Evolutionary conservation across 2,329 filamentous ascomycete species (phyloP).

Genomic region (Colletotrichum echinochloae): DNA sequence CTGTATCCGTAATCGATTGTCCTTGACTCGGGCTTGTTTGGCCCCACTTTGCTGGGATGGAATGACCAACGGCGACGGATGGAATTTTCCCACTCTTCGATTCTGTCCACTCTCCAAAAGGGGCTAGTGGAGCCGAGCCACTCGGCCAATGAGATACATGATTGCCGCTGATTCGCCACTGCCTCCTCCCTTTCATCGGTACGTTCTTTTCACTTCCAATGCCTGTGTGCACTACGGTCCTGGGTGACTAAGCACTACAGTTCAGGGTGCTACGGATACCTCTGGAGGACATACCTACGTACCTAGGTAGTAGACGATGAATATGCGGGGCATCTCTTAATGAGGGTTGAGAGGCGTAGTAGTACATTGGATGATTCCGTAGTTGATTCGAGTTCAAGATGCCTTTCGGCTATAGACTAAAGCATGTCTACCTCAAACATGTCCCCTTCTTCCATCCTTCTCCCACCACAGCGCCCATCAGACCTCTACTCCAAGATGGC

Average conservation of each 20-base stretch:
- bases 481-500: slow-evolving; percentile 48
- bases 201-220: too few species aligned
- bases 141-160: background rate
- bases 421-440: background rate
- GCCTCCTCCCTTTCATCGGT: background rate
- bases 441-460: background rate
- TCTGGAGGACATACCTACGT: background rate
- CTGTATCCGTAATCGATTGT: background rate
- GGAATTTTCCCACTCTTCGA: slow-evolving; percentile 1
- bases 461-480: background rate
- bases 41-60: slow-evolving; percentile 7
- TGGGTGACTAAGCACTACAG: too few species aligned
- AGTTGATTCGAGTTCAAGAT: background rate
- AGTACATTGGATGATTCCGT: background rate
- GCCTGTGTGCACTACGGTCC: too few species aligned
- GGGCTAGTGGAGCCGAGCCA: background rate
- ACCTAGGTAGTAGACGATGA: background rate
- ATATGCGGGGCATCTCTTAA: background rate
- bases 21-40: slow-evolving; percentile 14
- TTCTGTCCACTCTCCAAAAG: background rate
- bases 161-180: background rate
- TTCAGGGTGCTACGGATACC: too few species aligned
- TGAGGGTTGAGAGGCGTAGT: background rate
- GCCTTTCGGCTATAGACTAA: background rate
- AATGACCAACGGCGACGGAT: slow-evolving; percentile 7